Conservation (phyloP, 768 basidiomycete genomes). For the Infundibulicybe gibba region DNA sequence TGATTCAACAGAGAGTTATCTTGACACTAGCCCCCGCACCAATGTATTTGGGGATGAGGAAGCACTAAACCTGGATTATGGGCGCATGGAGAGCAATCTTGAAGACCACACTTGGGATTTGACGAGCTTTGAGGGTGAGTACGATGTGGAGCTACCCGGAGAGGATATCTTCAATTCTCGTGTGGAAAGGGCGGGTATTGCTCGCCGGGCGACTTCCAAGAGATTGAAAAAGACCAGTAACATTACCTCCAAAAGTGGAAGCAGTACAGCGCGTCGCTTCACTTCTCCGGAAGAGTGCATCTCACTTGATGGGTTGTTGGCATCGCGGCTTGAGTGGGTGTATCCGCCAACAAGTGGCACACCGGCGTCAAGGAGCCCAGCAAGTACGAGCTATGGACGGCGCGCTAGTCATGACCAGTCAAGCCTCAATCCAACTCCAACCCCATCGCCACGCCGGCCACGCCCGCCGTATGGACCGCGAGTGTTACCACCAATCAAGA, state of each 20-base stretch:
- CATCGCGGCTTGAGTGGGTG: too few relatives aligned
- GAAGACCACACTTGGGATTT: constrained; percentile 44
- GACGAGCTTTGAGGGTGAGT: constrained; percentile 77
- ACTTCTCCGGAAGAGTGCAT: background rate
- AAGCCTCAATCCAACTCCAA: too few relatives aligned
- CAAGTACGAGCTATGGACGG: too few relatives aligned
- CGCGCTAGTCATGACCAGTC: too few relatives aligned
- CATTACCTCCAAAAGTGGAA: too few relatives aligned
- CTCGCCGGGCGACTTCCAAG: constrained; percentile 1
- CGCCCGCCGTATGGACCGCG: too few relatives aligned
- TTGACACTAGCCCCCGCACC: constrained; percentile 37
- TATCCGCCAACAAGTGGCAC: too few relatives aligned
- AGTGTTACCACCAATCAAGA: too few relatives aligned
- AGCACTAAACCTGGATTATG: constrained; percentile 2
- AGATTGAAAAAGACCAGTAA: background rate
- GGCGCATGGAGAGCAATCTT: too few relatives aligned
- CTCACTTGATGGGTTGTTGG: too few relatives aligned
- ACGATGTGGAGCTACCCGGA: constrained; percentile 48
- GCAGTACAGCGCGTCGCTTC: background rate
- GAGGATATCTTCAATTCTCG: constrained; percentile 49
- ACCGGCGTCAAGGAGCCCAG: too few relatives aligned
- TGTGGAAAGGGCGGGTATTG: constrained; percentile 58
- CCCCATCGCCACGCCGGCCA: too few relatives aligned
- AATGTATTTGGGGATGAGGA: constrained; percentile 21
- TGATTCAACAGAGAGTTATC: constrained; percentile 16